Conservation (phyloP, 169 alveolate species). For the Plasmodium berghei region DNA sequence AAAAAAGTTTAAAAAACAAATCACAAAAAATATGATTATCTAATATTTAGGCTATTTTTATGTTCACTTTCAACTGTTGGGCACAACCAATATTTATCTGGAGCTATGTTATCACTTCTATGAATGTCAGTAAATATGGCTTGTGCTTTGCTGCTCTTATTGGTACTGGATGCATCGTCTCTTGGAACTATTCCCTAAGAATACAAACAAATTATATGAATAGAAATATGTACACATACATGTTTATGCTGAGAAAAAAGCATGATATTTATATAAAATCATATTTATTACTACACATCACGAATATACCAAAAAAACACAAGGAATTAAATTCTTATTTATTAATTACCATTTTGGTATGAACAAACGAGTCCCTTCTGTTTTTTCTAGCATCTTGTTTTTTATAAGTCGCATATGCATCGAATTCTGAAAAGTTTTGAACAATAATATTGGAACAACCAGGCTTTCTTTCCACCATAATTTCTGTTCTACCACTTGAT, state of each 20-base stretch:
- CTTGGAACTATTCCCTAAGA: conserved; percentile 70
- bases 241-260: not conserved
- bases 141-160: conserved; percentile 44
- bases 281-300: no score
- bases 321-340: no score
- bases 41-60: conserved; percentile 3
- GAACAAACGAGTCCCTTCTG: conserved; percentile 52
- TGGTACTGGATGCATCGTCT: conserved; percentile 20
- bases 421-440: conserved; percentile 71
- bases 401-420: conserved; percentile 69
- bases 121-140: conserved; percentile 44
- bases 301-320: no score
- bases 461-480: conserved; percentile 72
- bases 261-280: no score
- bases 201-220: not conserved
- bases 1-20: no score
- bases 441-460: conserved; percentile 73
- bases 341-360: conserved; percentile 60
- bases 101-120: conserved; percentile 73
- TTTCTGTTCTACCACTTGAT: conserved; percentile 71
- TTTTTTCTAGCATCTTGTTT: conserved; percentile 39
- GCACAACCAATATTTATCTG: conserved; percentile 71
- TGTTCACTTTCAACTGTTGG: conserved; percentile 64
- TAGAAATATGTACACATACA: not conserved
- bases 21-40: no score